phyloP scores from a whole-genome alignment of 441 rosid species.

The Syzygium syzygioides region DNA sequence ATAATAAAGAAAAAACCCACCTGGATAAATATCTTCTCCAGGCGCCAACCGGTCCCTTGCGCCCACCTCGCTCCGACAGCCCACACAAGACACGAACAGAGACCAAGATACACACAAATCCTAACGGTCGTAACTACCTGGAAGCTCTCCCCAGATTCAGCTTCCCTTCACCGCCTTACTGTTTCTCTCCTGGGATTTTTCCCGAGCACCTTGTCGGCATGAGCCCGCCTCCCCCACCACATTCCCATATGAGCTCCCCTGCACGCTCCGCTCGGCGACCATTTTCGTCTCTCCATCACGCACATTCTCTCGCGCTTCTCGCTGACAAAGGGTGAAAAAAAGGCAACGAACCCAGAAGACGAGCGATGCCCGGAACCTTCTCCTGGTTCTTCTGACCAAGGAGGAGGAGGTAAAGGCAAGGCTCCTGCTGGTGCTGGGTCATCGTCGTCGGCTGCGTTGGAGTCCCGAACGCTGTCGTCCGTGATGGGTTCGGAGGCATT shows the following conservation, averaged over 20 bases:
- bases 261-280: background rate
- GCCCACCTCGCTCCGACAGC: background rate
- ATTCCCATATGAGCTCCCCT: constrained; percentile 13
- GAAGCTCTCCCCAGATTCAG: background rate
- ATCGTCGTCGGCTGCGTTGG: background rate
- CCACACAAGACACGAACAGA: background rate
- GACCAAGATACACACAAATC: background rate
- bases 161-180: constrained; percentile 42
- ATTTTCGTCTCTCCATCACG: background rate
- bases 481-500: background rate
- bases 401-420: background rate
- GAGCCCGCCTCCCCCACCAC: constrained; percentile 10
- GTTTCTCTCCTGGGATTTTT: constrained; percentile 28
- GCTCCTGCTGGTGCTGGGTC: constrained; percentile 15
- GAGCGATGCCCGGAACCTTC: constrained; percentile 6
- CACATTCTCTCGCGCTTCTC: background rate
- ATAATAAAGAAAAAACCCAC: background rate
- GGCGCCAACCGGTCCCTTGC: background rate
- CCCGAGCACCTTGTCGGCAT: constrained; percentile 49
- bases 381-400: background rate
- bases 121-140: background rate
- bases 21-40: background rate
- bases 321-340: background rate
- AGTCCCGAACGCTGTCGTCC: background rate
- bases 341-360: constrained; percentile 29